Conservation (phyloP, 2,329 filamentous ascomycete genomes). For the Microdochium trichocladiopsis region DNA sequence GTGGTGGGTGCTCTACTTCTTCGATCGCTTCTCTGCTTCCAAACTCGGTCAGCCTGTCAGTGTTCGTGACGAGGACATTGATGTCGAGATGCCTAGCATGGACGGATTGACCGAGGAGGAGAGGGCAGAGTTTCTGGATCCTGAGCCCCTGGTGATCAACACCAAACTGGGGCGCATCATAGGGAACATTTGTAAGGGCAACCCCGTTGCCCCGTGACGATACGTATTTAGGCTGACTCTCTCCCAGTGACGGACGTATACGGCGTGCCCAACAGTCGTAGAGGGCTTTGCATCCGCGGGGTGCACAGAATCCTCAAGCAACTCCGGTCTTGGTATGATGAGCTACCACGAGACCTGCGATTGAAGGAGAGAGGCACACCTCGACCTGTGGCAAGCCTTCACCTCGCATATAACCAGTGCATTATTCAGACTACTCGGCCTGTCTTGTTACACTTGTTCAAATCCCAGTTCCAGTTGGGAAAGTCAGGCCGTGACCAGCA, state of each 20-base stretch:
- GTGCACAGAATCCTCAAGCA: conserved; percentile 19
- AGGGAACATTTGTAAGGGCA: conserved; percentile 4
- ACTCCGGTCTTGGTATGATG: conserved; percentile 18
- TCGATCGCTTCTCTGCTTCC: conserved; percentile 22
- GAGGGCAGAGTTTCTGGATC: conserved; percentile 20
- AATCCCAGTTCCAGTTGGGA: conserved; percentile 11
- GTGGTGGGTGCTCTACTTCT: conserved; percentile 26
- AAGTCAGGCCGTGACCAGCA: not conserved
- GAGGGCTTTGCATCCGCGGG: conserved; percentile 18
- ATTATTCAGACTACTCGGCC: conserved; percentile 25
- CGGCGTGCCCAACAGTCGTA: conserved; percentile 17
- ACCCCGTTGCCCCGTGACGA: not conserved
- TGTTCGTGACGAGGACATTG: conserved; percentile 22
- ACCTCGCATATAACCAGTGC: conserved; percentile 24
- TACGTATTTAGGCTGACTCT: not conserved
- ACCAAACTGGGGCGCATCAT: conserved; percentile 21
- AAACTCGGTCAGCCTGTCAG: conserved; percentile 23
- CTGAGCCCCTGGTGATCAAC: conserved; percentile 17
- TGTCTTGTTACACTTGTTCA: conserved; percentile 21
- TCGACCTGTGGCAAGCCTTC: conserved; percentile 15
- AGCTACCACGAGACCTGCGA: conserved; percentile 13
- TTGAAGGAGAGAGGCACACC: conserved; percentile 16
- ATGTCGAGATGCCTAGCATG: conserved; percentile 20
- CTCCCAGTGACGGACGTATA: conserved; percentile 18
- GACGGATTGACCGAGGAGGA: conserved; percentile 8